A percentile compares a stretch with the other conserved stretches of the same genome.
These are phyloP conservation scores for Gnomoniopsis sp. DNA, from an alignment of 2,329 filamentous ascomycete genomes.

Conservation along the genomic window DNA sequence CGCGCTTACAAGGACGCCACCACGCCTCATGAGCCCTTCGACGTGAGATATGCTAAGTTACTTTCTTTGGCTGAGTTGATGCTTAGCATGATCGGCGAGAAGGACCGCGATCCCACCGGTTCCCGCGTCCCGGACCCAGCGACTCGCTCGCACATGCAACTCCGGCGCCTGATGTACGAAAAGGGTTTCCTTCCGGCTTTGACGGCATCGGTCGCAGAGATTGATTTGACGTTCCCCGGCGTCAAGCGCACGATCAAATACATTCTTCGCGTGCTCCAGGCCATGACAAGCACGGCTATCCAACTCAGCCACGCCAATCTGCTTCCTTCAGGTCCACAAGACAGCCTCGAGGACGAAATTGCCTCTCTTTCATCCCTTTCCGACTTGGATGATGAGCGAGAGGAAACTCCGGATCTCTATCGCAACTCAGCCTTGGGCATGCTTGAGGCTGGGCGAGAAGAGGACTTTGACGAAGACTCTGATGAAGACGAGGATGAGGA, in stretches of 20 bases:
- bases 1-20: constrained; percentile 90
- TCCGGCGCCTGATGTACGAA: constrained; percentile 96
- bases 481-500: constrained; percentile 74
- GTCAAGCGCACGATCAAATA: constrained; percentile 95
- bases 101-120: constrained; percentile 57
- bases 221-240: constrained; percentile 90
- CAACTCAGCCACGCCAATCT: constrained; percentile 79
- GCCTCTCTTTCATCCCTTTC: constrained; percentile 85
- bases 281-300: constrained; percentile 82
- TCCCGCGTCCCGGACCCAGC: constrained; percentile 27
- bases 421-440: constrained; percentile 94
- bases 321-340: constrained; percentile 59
- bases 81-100: constrained; percentile 83
- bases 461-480: constrained; percentile 72
- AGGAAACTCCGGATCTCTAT: constrained; percentile 96
- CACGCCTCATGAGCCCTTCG: constrained; percentile 72
- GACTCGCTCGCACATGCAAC: constrained; percentile 69
- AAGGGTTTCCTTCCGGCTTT: constrained; percentile 90
- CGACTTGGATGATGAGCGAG: constrained; percentile 78
- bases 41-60: constrained; percentile 83
- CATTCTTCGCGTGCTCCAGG: constrained; percentile 84
- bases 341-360: constrained; percentile 78
- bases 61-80: constrained; percentile 88
- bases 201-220: constrained; percentile 88
- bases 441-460: constrained; percentile 79